Evolutionary conservation across 2,329 filamentous ascomycete species (phyloP).

Genomic region (Trichoderma gracile): DNA sequence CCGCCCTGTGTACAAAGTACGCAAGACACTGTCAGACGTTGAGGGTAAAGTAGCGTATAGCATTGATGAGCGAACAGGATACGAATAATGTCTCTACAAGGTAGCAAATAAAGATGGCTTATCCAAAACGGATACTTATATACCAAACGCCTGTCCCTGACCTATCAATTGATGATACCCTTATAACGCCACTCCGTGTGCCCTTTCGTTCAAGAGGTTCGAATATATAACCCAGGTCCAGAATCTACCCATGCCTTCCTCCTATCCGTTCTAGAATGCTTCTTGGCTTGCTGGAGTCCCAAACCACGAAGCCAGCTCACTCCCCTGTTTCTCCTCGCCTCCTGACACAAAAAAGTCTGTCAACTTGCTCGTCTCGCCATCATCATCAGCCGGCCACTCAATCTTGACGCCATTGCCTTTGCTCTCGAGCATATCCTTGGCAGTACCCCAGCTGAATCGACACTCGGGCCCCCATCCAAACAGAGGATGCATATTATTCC

Average conservation of each 20-base stretch:
- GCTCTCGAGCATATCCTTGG: slow-evolving; percentile 87
- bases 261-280: slow-evolving; percentile 59
- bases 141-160: slow-evolving; percentile 22
- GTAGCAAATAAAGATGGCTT: slow-evolving; percentile 17
- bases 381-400: slow-evolving; percentile 79
- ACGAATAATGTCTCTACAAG: slow-evolving; percentile 27
- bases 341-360: slow-evolving; percentile 70
- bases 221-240: not conserved
- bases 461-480: slow-evolving; percentile 96
- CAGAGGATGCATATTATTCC: slow-evolving; percentile 81
- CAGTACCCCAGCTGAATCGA: slow-evolving; percentile 93
- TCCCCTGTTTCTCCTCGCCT: slow-evolving; percentile 47
- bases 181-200: not conserved
- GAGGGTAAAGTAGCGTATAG: slow-evolving; percentile 6
- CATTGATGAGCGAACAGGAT: slow-evolving; percentile 29
- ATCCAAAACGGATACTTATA: not conserved
- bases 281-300: slow-evolving; percentile 69
- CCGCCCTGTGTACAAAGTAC: slow-evolving; percentile 5
- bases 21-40: slow-evolving; percentile 1
- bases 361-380: slow-evolving; percentile 66
- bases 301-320: slow-evolving; percentile 81
- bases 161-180: not conserved
- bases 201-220: not conserved
- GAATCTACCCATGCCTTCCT: too few species aligned
- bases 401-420: slow-evolving; percentile 69